phyloP scores from a whole-genome alignment of 2,329 filamentous ascomycete genomes.

The Colletotrichum orchidophilum region DNA sequence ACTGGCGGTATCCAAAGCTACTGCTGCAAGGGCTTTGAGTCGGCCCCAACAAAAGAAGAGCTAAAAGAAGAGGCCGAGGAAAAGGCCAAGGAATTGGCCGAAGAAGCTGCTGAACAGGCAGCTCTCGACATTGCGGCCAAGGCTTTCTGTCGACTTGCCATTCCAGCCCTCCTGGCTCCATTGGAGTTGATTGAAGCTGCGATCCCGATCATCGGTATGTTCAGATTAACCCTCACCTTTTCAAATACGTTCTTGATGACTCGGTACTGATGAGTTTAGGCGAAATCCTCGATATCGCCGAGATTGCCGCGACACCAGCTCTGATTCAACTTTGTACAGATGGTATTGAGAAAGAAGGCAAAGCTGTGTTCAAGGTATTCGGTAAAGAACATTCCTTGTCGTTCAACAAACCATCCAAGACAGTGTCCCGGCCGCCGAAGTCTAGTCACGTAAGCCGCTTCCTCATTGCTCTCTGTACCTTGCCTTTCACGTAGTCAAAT shows the following conservation, averaged over 20 bases:
- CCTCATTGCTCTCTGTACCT: too few relatives aligned
- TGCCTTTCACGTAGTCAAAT: neutral
- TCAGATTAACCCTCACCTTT: neutral
- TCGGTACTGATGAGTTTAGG: neutral
- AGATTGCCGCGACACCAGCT: neutral
- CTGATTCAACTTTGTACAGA: neutral
- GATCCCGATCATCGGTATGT: neutral
- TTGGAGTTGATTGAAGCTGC: neutral
- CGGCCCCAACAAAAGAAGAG: slow-evolving; percentile 34
- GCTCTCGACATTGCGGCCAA: slow-evolving; percentile 46
- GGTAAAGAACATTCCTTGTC: neutral
- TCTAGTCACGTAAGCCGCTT: neutral
- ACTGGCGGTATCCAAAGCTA: slow-evolving; percentile 41
- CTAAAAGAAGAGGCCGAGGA: slow-evolving; percentile 37
- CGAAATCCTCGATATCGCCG: neutral
- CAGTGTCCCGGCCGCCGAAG: neutral
- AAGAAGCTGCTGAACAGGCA: slow-evolving; percentile 39
- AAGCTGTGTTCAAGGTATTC: neutral
- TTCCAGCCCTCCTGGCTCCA: slow-evolving; percentile 38
- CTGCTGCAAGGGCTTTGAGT: slow-evolving; percentile 44
- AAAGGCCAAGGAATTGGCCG: slow-evolving; percentile 37
- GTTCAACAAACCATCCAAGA: neutral
- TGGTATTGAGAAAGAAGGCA: neutral
- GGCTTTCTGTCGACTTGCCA: slow-evolving; percentile 45
- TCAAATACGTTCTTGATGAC: neutral